These are phyloP conservation scores for Lodderomyces oxycetoniae DNA, from an alignment of 1,139 yeast genomes.

Conservation along the genomic window DNA sequence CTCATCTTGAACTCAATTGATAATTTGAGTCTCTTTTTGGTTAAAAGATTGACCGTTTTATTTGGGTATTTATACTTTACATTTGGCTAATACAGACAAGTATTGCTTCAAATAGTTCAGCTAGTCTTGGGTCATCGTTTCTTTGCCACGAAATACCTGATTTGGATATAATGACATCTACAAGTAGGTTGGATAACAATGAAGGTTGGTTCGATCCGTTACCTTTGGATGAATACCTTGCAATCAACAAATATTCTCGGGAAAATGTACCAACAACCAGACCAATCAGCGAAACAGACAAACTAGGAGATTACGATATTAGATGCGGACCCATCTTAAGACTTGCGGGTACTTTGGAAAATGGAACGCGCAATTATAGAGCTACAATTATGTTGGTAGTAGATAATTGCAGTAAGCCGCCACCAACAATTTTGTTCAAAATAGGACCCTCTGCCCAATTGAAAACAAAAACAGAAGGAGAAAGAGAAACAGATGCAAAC, in stretches of 20 bases:
- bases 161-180: too few species aligned
- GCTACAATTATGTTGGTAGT: constrained; percentile 63
- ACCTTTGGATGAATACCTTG: constrained; percentile 27
- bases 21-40: too few species aligned
- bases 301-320: constrained; percentile 38
- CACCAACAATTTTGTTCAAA: constrained; percentile 35
- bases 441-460: constrained; percentile 33
- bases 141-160: too few species aligned
- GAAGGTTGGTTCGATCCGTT: constrained; percentile 26
- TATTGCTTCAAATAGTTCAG: too few species aligned
- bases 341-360: constrained; percentile 55
- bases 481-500: constrained; percentile 11
- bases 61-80: too few species aligned
- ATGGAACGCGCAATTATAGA: constrained; percentile 47
- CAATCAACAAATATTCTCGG: constrained; percentile 22
- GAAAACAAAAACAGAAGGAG: background rate
- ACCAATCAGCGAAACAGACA: constrained; percentile 17
- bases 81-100: too few species aligned
- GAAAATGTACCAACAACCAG: constrained; percentile 14
- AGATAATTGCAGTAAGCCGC: constrained; percentile 28
- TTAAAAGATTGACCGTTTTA: too few species aligned
- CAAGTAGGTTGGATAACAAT: too few species aligned
- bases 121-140: too few species aligned
- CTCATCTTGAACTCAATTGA: too few species aligned
- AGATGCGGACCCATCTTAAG: constrained; percentile 78